phyloP scores from a whole-genome alignment of 2,329 filamentous ascomycete species.

The Hypoxylon sp. region DNA sequence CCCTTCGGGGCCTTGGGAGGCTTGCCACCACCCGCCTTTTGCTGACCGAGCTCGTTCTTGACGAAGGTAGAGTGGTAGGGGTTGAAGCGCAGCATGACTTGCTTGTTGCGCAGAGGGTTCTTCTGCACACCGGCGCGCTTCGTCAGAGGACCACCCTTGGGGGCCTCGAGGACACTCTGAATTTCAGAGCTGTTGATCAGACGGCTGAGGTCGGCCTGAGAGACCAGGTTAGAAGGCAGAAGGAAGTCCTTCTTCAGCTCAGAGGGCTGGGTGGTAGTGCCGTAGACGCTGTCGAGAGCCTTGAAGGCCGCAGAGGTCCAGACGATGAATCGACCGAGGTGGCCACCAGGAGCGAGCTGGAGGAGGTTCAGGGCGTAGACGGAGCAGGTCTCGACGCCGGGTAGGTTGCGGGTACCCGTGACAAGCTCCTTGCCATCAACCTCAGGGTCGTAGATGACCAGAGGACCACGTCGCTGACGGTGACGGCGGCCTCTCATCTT shows the following conservation, averaged over 20 bases:
- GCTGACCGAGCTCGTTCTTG: constrained; percentile 82
- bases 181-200: constrained; percentile 99
- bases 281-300: constrained; percentile 96
- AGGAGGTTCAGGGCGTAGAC: constrained; percentile 97
- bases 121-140: constrained; percentile 95
- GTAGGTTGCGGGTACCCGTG: constrained; percentile 97
- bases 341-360: constrained; percentile 97
- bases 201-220: constrained; percentile 93
- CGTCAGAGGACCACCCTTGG: constrained; percentile 87
- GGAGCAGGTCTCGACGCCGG: constrained; percentile 95
- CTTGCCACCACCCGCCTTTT: constrained; percentile 70
- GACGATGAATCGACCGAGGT: constrained; percentile 98
- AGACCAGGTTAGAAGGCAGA: constrained; percentile 89
- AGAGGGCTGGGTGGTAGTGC: constrained; percentile 86
- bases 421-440: constrained; percentile 94
- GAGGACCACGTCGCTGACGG: constrained; percentile 96
- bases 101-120: constrained; percentile 99
- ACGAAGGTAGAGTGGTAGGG: constrained; percentile 92
- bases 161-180: constrained; percentile 91
- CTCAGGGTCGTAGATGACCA: constrained; percentile 97
- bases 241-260: constrained; percentile 99
- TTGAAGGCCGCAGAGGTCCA: constrained; percentile 98
- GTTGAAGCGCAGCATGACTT: constrained; percentile 98
- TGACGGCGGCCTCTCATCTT: constrained; percentile 97
- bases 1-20: constrained; percentile 51